These are phyloP conservation scores for Verbena officinalis DNA, from an alignment of 257 asterid species.

Conservation along the genomic window DNA sequence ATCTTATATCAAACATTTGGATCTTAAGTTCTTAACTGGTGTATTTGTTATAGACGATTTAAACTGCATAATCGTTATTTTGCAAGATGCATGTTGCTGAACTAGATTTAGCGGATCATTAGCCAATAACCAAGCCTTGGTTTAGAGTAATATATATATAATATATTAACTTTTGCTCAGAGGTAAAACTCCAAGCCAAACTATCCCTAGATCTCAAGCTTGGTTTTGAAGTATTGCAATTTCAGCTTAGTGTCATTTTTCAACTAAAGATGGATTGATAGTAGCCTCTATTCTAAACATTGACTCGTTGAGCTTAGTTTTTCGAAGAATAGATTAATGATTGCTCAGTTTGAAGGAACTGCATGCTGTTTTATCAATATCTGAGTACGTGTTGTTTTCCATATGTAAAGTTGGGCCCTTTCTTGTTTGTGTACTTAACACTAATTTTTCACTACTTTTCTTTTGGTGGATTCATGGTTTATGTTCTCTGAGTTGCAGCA, in stretches of 20 bases:
- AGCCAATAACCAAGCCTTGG: neutral
- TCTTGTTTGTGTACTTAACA: neutral
- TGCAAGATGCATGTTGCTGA: neutral
- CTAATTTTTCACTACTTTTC: neutral
- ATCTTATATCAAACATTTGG: neutral
- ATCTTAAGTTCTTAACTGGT: neutral
- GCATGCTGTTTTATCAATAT: no score
- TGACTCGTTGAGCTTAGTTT: neutral
- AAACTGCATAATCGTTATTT: neutral
- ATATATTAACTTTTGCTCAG: neutral
- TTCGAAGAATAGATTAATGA: neutral
- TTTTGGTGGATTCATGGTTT: constrained; percentile 19
- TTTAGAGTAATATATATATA: neutral
- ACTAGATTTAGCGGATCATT: neutral
- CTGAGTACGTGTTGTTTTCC: neutral
- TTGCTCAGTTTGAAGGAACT: no score
- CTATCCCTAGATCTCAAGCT: neutral
- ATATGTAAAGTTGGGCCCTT: neutral
- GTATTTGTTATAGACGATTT: neutral
- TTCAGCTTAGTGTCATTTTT: neutral
- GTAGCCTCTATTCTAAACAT: neutral
- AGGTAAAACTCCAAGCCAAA: neutral
- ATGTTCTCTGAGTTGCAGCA: constrained; percentile 43
- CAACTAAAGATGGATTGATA: neutral
- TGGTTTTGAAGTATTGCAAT: neutral